Percentiles rank a stretch among this genome's conserved stretches.
These are phyloP conservation scores for Lentinus tigrinus DNA, from an alignment of 768 basidiomycete species.

Conservation along the genomic window DNA sequence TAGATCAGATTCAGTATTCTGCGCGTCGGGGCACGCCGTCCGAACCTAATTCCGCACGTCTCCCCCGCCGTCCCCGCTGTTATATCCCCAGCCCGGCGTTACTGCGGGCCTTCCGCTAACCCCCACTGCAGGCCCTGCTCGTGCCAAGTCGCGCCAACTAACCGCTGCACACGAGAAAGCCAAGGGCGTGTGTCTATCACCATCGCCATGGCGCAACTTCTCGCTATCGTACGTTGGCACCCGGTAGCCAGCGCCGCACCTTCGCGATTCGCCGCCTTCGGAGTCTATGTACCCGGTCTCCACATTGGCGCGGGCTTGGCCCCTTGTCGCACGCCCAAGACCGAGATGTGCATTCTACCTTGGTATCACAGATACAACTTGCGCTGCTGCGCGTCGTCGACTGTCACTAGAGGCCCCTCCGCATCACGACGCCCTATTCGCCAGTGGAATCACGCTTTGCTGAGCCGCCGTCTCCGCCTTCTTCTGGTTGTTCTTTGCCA, in stretches of 20 bases:
- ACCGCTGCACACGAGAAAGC: neutral
- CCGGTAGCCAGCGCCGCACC: neutral
- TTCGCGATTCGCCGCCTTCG: neutral
- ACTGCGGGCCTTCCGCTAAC: constrained; percentile 33
- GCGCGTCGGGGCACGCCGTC: neutral
- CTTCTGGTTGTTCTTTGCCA: constrained; percentile 93
- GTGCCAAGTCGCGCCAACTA: neutral
- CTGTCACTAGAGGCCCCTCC: neutral
- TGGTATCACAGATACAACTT: neutral
- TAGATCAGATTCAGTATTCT: constrained; percentile 4
- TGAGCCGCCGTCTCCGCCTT: constrained; percentile 61
- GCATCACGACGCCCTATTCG: constrained; percentile 45
- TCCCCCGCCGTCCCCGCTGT: neutral
- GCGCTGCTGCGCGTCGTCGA: neutral
- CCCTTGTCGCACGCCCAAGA: constrained; percentile 2
- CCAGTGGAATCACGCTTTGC: constrained; percentile 57
- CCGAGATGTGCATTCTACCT: constrained; percentile 1
- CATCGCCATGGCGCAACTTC: neutral
- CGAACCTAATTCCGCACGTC: constrained; percentile 14
- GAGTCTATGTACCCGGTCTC: constrained; percentile 1
- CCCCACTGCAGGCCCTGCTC: constrained; percentile 21
- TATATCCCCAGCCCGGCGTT: constrained; percentile 26
- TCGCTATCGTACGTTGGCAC: constrained; percentile 2
- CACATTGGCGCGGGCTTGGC: neutral
- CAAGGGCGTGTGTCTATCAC: neutral